Evolutionary conservation across 371 early-diverging fungal species (phyloP), one percentile per base, ranked within the genome.

Genomic region (Paraphysoderma sedebokerense): DNA sequence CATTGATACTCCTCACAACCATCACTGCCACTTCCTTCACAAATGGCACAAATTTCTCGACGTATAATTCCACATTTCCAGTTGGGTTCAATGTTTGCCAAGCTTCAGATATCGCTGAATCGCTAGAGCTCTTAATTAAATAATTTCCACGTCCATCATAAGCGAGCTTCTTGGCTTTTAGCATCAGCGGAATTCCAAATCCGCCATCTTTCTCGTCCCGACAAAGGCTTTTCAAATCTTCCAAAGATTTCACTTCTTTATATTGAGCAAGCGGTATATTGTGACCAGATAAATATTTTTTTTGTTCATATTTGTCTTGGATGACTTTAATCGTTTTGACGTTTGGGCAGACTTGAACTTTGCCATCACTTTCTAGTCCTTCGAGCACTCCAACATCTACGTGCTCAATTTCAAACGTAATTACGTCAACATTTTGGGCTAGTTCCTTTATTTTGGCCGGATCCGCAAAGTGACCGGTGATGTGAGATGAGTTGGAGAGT

Each of bases 381-480:
- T 69, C 76, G 8, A 93, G 74, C 20, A 82, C 79, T 6, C 69
- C 64, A 34, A 79, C 70, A 63, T 93, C 75, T 29, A 96, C 89
- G 55, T 96, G 97, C 66, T 96, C 97, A 48, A 96, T 93, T 65
- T 96, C 95, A 15, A 88, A 82, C 0, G 97, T 96, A 37, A 93
- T 63, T 19, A 92, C 77, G 53, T 87, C 80, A 29, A 77, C 81
- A 20, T 69, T 54, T 17, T 56, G 47, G 22, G 88, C 85, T 3
- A 96, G 70, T 50, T 80, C 73, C 32, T 58, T 58, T 48, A 96
- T 85, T 48, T 79, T 75, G 39, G 50, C 63, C 0, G 79, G 61
- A 51, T 88, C 83, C 31, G 74, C 77, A 59, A 93, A 96, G 12
- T 70, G 72, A 31, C 89, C 90, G 19, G 70, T 63, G 46, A 88